Evolutionary conservation across 176 grass and related monocot genomes (phyloP), one percentile per base, ranked within the genome.

Genomic region (Oryza meridionalis): DNA sequence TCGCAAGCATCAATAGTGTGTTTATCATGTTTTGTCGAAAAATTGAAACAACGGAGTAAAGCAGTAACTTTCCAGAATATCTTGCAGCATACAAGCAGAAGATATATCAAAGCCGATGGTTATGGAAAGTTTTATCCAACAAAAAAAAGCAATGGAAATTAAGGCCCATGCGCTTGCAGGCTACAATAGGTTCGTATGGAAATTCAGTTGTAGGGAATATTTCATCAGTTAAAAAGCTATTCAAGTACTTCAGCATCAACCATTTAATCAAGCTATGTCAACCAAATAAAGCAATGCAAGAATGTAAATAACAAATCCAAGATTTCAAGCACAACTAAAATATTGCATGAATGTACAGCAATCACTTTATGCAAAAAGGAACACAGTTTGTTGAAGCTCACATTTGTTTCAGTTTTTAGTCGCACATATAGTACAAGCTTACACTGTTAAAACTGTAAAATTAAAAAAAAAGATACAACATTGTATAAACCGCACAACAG

Each of bases 201-300:
- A 15, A 68, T 75, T 32, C 43, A 90, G 21, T 80, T 85, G n/a
- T 45, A 59, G 2, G 29, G 1, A 79, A 63, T 32, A 45, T 6
- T 33, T 25, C 32, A 43, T 25, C 14, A 11, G 9, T 37, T 84
- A 33, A 10, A 12, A 49, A 72, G 29, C 24, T 21, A 67, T 46
- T 65, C 1, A 87, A 61, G 69, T 25, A 45, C 10, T 14, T 43
- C 27, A 63, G 9, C 26, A 75, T 46, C 35, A 45, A 25, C n/a
- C 47, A 58, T 55, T 81, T 70, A 58, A 33, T 43, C 19, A 61
- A 62, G 6, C 17, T 21, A 55, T 7, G 6, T 55, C 6, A 55
- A 55, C 51, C 50, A 55, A 55, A 55, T 55, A 21, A 8, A 58
- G 76, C 63, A 45, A 69, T 14, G n/a, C 17, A 31, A 40, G 8